Evolutionary conservation across 1,139 yeast species (phyloP).

Genomic region (Insectozyma bohioensis): DNA sequence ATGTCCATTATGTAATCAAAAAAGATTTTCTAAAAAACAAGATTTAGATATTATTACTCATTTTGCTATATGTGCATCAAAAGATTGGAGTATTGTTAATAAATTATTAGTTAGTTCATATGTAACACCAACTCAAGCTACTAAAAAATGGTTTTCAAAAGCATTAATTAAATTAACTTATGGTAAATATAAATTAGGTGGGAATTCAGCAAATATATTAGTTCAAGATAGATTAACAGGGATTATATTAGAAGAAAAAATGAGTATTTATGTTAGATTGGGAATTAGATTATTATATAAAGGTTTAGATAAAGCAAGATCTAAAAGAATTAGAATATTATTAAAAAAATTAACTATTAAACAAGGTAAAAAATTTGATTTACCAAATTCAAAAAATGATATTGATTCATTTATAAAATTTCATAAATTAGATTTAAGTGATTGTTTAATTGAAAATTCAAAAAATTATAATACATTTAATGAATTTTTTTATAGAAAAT

Average conservation of each 20-base stretch:
- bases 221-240: conserved; percentile 94
- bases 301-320: conserved; percentile 60
- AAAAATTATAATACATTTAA: conserved; percentile 68
- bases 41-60: conserved; percentile 78
- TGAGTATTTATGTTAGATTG: conserved; percentile 82
- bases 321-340: conserved; percentile 54
- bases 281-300: conserved; percentile 85
- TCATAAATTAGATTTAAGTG: conserved; percentile 71
- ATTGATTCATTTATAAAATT: conserved; percentile 80
- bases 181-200: conserved; percentile 85
- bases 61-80: conserved; percentile 81
- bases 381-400: conserved; percentile 60
- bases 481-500: conserved; percentile 81
- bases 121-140: conserved; percentile 79
- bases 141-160: conserved; percentile 86
- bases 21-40: conserved; percentile 53
- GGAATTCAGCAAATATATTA: conserved; percentile 88
- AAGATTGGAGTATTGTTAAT: conserved; percentile 71
- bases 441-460: conserved; percentile 56
- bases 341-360: conserved; percentile 67
- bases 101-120: conserved; percentile 66
- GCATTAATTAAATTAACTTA: conserved; percentile 80
- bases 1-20: conserved; percentile 78
- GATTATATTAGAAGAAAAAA: conserved; percentile 83
- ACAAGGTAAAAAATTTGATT: conserved; percentile 84